Evolutionary conservation across 805 yeast species (phyloP).

Genomic region (Priceomyces fermenticarens): DNA sequence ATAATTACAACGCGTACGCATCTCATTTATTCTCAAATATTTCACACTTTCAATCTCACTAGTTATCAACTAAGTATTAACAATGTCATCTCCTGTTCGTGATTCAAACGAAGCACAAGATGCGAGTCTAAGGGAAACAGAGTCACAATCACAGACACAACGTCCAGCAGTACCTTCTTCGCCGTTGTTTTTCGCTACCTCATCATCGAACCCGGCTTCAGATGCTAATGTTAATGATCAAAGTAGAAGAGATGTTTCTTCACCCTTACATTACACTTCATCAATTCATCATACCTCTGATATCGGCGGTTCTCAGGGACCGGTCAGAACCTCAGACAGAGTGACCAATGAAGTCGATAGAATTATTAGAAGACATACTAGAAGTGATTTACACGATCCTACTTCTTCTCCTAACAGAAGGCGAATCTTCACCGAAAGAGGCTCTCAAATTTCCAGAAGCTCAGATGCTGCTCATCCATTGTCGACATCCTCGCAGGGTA

Average conservation of each 20-base stretch:
- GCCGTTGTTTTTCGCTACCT: constrained; percentile 52
- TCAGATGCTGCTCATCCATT: constrained; percentile 6
- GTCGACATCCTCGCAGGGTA: constrained; percentile 26
- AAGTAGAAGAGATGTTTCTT: constrained; percentile 36
- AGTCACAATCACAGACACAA: constrained; percentile 36
- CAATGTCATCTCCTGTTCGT: constrained; percentile 38
- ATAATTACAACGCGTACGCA: constrained; percentile 25
- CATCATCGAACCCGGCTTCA: constrained; percentile 41
- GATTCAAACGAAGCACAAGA: constrained; percentile 25
- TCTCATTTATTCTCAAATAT: background rate
- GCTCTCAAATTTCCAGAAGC: constrained; percentile 6
- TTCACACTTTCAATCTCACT: background rate
- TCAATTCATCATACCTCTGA: constrained; percentile 39
- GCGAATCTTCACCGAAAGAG: constrained; percentile 51
- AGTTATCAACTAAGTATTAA: background rate
- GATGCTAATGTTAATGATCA: constrained; percentile 19
- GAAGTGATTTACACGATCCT: constrained; percentile 78
- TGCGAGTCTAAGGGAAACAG: constrained; percentile 26
- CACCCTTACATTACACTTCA: constrained; percentile 51
- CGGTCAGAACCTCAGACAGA: constrained; percentile 45
- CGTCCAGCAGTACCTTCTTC: constrained; percentile 50
- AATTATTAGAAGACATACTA: constrained; percentile 48
- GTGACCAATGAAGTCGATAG: constrained; percentile 42
- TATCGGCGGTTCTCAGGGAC: constrained; percentile 21
- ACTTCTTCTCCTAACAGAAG: constrained; percentile 68